Evolutionary conservation across 2,329 filamentous ascomycete species (phyloP), one percentile per base, ranked within the genome.

Genomic region (Talaromyces amestolkiae): DNA sequence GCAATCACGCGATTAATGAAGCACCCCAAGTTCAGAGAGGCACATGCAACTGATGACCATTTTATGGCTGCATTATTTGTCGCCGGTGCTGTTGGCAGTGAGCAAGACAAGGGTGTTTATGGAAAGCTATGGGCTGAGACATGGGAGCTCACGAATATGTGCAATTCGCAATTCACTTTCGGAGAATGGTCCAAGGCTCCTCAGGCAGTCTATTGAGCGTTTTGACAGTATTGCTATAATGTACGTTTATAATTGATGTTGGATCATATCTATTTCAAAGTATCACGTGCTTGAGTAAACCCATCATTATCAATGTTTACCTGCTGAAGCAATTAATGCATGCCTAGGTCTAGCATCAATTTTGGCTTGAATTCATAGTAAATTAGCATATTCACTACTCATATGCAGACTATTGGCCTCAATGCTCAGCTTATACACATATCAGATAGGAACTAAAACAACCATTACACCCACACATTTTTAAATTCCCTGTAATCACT

Each of bases 41-140:
- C 89, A 0, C 88, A 91, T 76, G 87, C 82, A 0, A 90, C 88
- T 0, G 88, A 91, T 71, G 89, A 91, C 72, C 88, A 91, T 71
- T 90, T 88, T 68, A 89, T 90, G 85, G 78, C 87, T 0, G 81
- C 85, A 3, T 79, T 87, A 70, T 91, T 90, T 75, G 83, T 88
- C 0, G 85, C 87, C 0, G 88, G 88, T 1, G 78, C 83, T 3
- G 79, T 79, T 35, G 82, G 86, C 1, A 81, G 81, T 37, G 70
- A 75, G 61, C 81, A 82, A 27, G 84, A 86, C 72, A 74, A 78
- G 63, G 78, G 76, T 0, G 71, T 75, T 13, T 47, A 58, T 47
- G 51, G 51, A 27, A 47, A 31, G 27, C 68, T 75, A 41, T 82
- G 79, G 0, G 86, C 86, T 0, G 86, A 89, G 78, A 84, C 82